Evolutionary conservation across 768 basidiomycete genomes (phyloP).

Genomic region (Gloeopeniophorella convolvens): DNA sequence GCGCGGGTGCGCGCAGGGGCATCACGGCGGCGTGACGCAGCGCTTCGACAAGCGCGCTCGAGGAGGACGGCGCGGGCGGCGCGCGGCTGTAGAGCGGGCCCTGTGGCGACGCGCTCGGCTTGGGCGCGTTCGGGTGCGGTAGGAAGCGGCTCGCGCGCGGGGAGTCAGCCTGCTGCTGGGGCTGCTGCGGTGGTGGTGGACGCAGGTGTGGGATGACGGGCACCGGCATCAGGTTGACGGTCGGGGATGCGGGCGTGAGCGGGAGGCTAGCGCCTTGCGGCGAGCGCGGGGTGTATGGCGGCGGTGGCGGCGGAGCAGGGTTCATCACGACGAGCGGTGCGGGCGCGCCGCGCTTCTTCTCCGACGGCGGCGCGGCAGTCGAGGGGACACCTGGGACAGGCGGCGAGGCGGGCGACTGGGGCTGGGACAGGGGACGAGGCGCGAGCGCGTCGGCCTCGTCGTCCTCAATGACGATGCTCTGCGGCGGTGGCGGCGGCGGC

Average conservation of each 20-base stretch:
- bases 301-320: slow-evolving; percentile 27
- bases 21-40: slow-evolving; percentile 22
- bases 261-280: background rate
- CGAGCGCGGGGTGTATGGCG: slow-evolving; percentile 24
- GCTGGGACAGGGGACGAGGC: background rate
- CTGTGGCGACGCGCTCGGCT: slow-evolving; percentile 32
- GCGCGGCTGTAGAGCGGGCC: slow-evolving; percentile 57
- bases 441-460: slow-evolving; percentile 22
- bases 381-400: slow-evolving; percentile 9
- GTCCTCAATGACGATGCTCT: slow-evolving; percentile 2
- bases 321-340: slow-evolving; percentile 23
- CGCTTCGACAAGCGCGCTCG: slow-evolving; percentile 24
- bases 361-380: slow-evolving; percentile 18
- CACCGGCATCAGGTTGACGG: slow-evolving; percentile 2
- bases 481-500: background rate
- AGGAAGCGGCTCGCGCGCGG: slow-evolving; percentile 39
- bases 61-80: slow-evolving; percentile 22
- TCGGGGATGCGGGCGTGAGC: background rate
- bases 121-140: slow-evolving; percentile 52
- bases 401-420: background rate
- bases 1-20: slow-evolving; percentile 13
- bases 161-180: slow-evolving; percentile 14
- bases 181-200: slow-evolving; percentile 21
- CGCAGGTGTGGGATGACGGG: background rate
- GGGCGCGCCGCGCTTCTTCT: slow-evolving; percentile 28